Conservation (phyloP, 2,329 filamentous ascomycete species). For the Elsinoe fawcettii region DNA sequence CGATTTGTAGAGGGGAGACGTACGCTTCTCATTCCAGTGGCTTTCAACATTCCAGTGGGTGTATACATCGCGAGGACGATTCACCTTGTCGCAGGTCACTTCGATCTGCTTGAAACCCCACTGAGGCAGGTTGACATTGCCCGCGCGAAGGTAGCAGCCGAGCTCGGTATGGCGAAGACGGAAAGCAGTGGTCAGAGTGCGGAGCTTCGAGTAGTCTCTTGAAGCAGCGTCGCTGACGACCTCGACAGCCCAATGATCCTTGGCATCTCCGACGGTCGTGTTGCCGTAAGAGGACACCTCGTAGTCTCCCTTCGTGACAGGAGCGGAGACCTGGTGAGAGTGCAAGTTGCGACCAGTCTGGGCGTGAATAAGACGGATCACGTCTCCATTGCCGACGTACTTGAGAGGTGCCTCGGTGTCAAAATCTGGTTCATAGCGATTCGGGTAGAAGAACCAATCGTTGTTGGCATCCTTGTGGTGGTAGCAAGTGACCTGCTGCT, state of each 20-base stretch:
- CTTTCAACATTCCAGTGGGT: conserved; percentile 99
- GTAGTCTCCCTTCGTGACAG: conserved; percentile 77
- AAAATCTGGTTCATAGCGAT: conserved; percentile 67
- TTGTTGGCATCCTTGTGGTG: conserved; percentile 99
- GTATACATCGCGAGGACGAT: conserved; percentile 85
- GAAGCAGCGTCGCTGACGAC: conserved; percentile 85
- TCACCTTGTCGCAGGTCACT: conserved; percentile 86
- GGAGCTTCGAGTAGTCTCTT: conserved; percentile 72
- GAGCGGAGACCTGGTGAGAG: conserved; percentile 83
- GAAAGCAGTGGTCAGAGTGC: conserved; percentile 90
- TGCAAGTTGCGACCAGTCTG: conserved; percentile 96
- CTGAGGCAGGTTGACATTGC: conserved; percentile 91
- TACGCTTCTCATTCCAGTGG: conserved; percentile 87
- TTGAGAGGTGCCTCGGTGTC: conserved; percentile 60
- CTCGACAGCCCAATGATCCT: conserved; percentile 95
- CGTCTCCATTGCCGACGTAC: conserved; percentile 69
- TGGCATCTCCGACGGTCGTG: conserved; percentile 87
- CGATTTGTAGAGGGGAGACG: conserved; percentile 34
- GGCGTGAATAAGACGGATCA: conserved; percentile 82
- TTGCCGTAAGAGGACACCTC: conserved; percentile 97
- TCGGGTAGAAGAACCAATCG: conserved; percentile 98
- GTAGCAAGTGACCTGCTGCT: conserved; percentile 98
- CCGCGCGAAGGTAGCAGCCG: conserved; percentile 88
- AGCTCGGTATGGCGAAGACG: conserved; percentile 73
- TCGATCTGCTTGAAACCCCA: conserved; percentile 99